Conservation (phyloP, 257 asterid species). For the Gynochthodes officinalis region DNA sequence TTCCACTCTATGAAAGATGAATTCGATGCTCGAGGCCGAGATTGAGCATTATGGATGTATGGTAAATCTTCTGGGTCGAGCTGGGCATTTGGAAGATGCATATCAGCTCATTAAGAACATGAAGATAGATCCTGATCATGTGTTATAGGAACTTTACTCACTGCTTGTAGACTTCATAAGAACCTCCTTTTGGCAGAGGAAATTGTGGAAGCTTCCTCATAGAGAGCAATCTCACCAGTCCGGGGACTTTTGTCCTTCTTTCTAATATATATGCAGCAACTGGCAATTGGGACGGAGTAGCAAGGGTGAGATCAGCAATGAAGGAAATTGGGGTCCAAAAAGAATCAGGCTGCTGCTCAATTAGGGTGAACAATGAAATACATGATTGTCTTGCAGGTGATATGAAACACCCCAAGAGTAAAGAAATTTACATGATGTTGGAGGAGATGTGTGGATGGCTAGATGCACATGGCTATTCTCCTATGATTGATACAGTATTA, state of each 20-base stretch:
- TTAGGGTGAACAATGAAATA: slow-evolving; percentile 21
- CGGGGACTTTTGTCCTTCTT: slow-evolving; percentile 27
- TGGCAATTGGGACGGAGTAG: slow-evolving; percentile 26
- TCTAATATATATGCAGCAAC: slow-evolving; percentile 27
- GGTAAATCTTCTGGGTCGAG: slow-evolving; percentile 32
- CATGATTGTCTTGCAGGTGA: slow-evolving; percentile 29
- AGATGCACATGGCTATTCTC: slow-evolving; percentile 15
- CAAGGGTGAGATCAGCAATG: slow-evolving; percentile 24
- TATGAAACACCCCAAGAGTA: slow-evolving; percentile 19
- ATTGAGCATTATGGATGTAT: slow-evolving; percentile 31
- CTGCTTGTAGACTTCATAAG: slow-evolving; percentile 26
- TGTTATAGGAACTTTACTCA: slow-evolving; percentile 24
- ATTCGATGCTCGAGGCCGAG: slow-evolving; percentile 11
- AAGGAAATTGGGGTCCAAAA: slow-evolving; percentile 20
- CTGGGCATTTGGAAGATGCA: slow-evolving; percentile 24
- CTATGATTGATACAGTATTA: slow-evolving; percentile 17
- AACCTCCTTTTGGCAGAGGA: slow-evolving; percentile 15
- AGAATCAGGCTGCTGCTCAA: slow-evolving; percentile 28
- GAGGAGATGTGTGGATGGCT: slow-evolving; percentile 23
- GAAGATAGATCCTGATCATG: slow-evolving; percentile 25
- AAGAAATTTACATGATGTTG: slow-evolving; percentile 25
- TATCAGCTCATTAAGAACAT: slow-evolving; percentile 22
- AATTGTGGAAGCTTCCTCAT: slow-evolving; percentile 16
- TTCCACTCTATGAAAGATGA: slow-evolving; percentile 15
- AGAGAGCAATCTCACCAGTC: slow-evolving; percentile 9